Evolutionary conservation across 345 rosid genomes (phyloP), one percentile per base, ranked within the genome.

Genomic region (Acer yangbiense): DNA sequence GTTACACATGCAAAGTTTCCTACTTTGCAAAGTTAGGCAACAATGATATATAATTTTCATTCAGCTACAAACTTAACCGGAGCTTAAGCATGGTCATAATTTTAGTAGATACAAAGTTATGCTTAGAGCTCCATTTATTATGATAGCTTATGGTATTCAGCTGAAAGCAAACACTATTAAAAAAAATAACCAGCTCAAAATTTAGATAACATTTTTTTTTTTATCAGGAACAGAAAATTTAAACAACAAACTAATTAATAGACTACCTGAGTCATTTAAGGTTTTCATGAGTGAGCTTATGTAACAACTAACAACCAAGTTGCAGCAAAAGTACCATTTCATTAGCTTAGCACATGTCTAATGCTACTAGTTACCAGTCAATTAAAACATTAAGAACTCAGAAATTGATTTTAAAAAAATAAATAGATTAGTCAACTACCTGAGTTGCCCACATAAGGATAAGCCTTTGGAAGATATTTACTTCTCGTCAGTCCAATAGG

Each of bases 381-480:
- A 60, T 66, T 43, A 7, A n/a, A 69, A 39, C 65, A 35, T 32
- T 29, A 14, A 43, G 7, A 66, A 69, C 67, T 7, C 27, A 39
- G 43, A 71, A 3, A 58, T 7, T 43, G 46, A 60, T n/a, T 18
- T 20, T 11, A 7, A 71, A 71, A 39, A 78, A 58, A 17, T 13
- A 41, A 35, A 74, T 7, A 57, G 68, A 60, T 39, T 71, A 71
- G 62, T 46, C 17, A 50, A 68, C 21, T 80, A 88, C 89, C 89
- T 80, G 91, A 78, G 67, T 80, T 86, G 39, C 83, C 85, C 9
- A 78, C 79, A 79, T 83, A 83, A 65, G 88, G 69, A 83, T 80
- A 76, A 55, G 86, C 79, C 65, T 77, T 72, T 16, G 85, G 20
- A 65, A 72, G 77, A 80, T 83, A 85, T 69, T 85, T 83, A 75